phyloP scores from a whole-genome alignment of 129 eudicot genomes.

The Saposhnikovia divaricata region DNA sequence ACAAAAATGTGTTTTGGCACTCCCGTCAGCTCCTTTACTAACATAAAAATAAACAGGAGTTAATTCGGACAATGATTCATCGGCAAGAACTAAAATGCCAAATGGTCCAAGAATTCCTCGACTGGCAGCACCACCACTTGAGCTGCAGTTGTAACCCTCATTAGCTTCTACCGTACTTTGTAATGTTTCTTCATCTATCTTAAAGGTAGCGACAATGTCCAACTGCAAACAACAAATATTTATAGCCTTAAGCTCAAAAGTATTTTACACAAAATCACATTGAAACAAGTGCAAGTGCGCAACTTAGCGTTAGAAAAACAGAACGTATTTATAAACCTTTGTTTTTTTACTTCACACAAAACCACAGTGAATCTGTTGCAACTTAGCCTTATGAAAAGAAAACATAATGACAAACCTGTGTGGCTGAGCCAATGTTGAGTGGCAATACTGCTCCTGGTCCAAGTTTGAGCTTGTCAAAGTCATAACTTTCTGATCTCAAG shows the following conservation, averaged over 20 bases:
- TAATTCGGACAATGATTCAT: conserved; percentile 31
- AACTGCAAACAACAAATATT: conserved; percentile 34
- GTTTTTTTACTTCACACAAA: background rate
- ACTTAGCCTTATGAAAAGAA: background rate
- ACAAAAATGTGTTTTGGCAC: conserved; percentile 51
- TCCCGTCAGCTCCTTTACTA: conserved; percentile 53
- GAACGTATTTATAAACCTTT: background rate
- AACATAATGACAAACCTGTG: conserved; percentile 43
- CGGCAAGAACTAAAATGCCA: background rate
- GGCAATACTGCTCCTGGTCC: conserved; percentile 73
- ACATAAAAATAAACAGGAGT: conserved; percentile 81
- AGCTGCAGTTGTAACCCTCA: conserved; percentile 43
- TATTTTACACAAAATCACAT: background rate
- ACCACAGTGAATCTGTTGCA: background rate
- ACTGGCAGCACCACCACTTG: conserved; percentile 29
- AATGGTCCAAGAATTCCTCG: conserved; percentile 32
- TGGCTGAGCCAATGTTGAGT: conserved; percentile 41
- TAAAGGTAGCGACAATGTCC: conserved; percentile 64
- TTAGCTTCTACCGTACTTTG: conserved; percentile 12
- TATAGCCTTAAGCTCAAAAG: background rate
- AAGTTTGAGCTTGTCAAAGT: conserved; percentile 24
- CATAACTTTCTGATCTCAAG: conserved; percentile 30
- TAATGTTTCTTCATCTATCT: conserved; percentile 27
- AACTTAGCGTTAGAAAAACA: background rate
- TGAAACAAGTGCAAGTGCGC: background rate